Conservation (phyloP, 139 green algal genomes). For the Closterium sp. region DNA sequence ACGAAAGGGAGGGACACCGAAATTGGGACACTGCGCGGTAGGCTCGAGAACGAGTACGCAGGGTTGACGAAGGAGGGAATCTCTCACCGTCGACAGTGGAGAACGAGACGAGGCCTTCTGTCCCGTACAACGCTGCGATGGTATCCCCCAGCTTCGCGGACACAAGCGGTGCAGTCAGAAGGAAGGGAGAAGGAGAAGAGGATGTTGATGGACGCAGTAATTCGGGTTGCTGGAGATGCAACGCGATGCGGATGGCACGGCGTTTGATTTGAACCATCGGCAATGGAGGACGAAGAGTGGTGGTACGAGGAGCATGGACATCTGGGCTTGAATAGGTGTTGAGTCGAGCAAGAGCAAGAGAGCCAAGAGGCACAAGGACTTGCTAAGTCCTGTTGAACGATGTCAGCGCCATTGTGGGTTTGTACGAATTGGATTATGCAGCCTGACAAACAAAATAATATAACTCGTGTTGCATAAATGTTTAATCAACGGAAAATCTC, state of each 20-base stretch:
- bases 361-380: background rate
- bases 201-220: background rate
- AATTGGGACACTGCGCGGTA: background rate
- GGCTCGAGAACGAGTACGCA: no score
- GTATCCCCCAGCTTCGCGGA: background rate
- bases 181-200: background rate
- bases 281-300: background rate
- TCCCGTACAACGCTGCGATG: background rate
- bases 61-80: background rate
- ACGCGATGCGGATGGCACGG: background rate
- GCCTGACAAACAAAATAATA: no score
- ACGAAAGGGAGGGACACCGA: background rate
- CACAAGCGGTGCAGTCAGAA: background rate
- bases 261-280: background rate
- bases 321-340: background rate
- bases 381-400: background rate
- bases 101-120: background rate
- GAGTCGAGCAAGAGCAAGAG: no score
- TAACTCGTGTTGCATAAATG: no score
- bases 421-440: no score
- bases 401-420: no score
- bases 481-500: no score
- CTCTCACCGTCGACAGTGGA: background rate
- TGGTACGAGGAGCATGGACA: background rate
- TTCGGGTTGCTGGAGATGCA: background rate